These are phyloP conservation scores for Tolypocladium sp. DNA, from an alignment of 2,329 filamentous ascomycete species.

Conservation along the genomic window DNA sequence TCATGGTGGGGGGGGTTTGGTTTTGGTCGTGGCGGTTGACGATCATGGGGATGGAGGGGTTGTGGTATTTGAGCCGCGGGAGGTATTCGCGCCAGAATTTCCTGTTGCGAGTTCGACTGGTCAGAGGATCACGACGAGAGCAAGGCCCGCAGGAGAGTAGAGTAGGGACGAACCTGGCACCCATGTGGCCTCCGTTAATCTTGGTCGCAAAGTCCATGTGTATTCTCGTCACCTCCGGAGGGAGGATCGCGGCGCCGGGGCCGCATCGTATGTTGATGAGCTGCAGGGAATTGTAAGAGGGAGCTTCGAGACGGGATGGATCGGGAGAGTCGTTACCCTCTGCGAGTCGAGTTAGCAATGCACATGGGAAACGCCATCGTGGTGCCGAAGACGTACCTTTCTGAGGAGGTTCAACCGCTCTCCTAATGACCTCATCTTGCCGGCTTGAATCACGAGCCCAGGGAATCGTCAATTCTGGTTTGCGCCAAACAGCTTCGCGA, in stretches of 20 bases:
- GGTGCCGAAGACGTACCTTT: conserved; percentile 44
- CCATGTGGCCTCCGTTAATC: conserved; percentile 59
- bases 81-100: conserved; percentile 84
- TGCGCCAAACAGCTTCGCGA: not conserved
- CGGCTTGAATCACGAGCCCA: not conserved
- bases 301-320: conserved; percentile 7
- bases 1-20: conserved; percentile 49
- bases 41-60: conserved; percentile 75
- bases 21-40: conserved; percentile 59
- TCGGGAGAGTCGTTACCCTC: conserved; percentile 28
- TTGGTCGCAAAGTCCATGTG: conserved; percentile 61
- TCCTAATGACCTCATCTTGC: conserved; percentile 37
- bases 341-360: conserved; percentile 16
- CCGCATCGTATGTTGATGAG: conserved; percentile 69
- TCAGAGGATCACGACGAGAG: conserved; percentile 7
- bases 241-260: conserved; percentile 73
- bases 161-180: conserved; percentile 56
- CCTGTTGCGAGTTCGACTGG: conserved; percentile 34
- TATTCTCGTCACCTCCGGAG: conserved; percentile 65
- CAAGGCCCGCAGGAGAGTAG: conserved; percentile 3
- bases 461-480: not conserved
- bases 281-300: conserved; percentile 34
- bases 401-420: conserved; percentile 68
- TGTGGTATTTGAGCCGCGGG: conserved; percentile 87
- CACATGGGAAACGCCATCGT: not conserved